Evolutionary conservation across 2,329 filamentous ascomycete genomes (phyloP).

Genomic region (Teratosphaeria zuluensis): DNA sequence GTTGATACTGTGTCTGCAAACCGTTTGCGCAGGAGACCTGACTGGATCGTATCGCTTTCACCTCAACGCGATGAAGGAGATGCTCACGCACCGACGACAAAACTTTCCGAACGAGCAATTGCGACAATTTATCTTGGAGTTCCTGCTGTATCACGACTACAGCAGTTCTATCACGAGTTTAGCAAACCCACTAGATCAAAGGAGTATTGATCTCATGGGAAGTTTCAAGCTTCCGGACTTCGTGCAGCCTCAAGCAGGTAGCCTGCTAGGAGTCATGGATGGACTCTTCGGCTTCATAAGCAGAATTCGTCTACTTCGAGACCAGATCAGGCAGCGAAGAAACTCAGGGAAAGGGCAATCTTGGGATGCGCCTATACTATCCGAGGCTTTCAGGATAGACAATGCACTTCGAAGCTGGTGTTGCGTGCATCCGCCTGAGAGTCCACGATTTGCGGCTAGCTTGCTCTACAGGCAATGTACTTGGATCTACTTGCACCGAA

Average conservation of each 20-base stretch:
- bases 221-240: conserved; percentile 46
- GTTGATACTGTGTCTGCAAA: conserved; percentile 50
- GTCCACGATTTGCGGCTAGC: conserved; percentile 46
- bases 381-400: conserved; percentile 66
- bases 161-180: conserved; percentile 49
- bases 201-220: conserved; percentile 43
- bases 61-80: conserved; percentile 62
- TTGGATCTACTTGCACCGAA: conserved; percentile 55
- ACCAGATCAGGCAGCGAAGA: conserved; percentile 62
- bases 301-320: conserved; percentile 67
- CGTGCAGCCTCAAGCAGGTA: conserved; percentile 45
- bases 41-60: conserved; percentile 65
- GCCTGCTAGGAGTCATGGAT: conserved; percentile 71
- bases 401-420: conserved; percentile 64
- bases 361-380: conserved; percentile 64
- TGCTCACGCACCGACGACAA: conserved; percentile 50
- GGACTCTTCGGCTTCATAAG: conserved; percentile 71
- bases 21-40: conserved; percentile 50
- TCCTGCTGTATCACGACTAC: conserved; percentile 74
- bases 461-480: conserved; percentile 54
- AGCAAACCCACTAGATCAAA: conserved; percentile 28
- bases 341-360: conserved; percentile 52
- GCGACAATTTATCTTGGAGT: conserved; percentile 60
- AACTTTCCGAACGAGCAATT: conserved; percentile 50
- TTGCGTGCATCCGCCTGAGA: conserved; percentile 45